Base-by-base conservation (phyloP, 2,329 filamentous ascomycete genomes). In the Neofusicoccum umdonicola region DNA sequence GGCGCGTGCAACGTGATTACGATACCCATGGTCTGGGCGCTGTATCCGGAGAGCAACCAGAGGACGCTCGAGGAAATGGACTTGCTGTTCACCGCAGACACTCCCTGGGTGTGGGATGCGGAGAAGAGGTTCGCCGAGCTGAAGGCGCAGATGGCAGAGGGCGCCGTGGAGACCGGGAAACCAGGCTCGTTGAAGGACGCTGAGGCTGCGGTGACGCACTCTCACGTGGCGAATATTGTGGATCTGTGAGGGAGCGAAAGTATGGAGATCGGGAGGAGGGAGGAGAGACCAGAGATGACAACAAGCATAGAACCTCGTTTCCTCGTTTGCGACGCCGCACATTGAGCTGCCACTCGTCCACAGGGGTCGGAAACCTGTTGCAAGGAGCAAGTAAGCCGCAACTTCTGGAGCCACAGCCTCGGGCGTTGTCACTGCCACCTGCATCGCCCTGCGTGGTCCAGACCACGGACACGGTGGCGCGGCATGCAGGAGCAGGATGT, bases 1-100 rank as follows among this genome's bases (percentile, higher is more conserved):
- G 90, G 84, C 1, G 87, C 58, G 3, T 62, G 58, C 58, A 62
- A 62, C 44, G 76, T 87, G 8, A 74, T 90, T 35, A 83, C 84
- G 1, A 88, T 92, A 4, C 84, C 88, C 0, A 85, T 91, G 76
- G 87, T 91, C 0, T 93, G 88, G 87, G 87, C 88, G 0, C 71
- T 93, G 0, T 92, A 91, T 65, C 90, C 90, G 0, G 90, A 92
- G 72, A 90, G 87, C 3, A 91, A 88, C 71, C 87, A 90, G 73
- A 84, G 90, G 0, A 92, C 89, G 0, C 79, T 92, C 0, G 90
- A 92, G 71, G 89, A 92, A 71, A 92, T 92, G 80, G 87, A 93
- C 66, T 76, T 92, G 0, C 76, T 92, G 0, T 92, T 93, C 69
- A 87, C 89, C 0, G 83, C 87, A 0, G 81, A 87, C 17, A 87